Conservation (phyloP, 345 rosid species). For the Salix brachista region DNA sequence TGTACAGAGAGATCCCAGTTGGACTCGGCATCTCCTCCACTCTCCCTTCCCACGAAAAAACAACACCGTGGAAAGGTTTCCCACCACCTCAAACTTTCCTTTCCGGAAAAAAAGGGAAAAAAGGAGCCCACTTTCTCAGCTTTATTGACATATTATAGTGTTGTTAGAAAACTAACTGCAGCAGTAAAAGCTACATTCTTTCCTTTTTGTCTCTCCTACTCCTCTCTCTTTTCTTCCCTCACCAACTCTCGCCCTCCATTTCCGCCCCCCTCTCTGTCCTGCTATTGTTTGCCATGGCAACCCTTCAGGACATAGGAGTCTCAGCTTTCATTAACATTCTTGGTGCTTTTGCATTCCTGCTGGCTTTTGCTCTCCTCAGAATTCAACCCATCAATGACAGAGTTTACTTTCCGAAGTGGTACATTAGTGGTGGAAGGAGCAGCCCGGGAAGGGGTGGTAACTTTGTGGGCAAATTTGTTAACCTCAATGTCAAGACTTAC, state of each 20-base stretch:
- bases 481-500: conserved; percentile 67
- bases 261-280: background rate
- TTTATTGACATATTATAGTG: background rate
- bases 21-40: background rate
- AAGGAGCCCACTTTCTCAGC: background rate
- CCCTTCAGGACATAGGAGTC: conserved; percentile 77
- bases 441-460: conserved; percentile 64
- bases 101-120: background rate
- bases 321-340: conserved; percentile 77
- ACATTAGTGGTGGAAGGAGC: conserved; percentile 54
- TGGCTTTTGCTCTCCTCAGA: conserved; percentile 85
- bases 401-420: conserved; percentile 90
- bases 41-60: background rate
- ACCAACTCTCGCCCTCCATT: background rate
- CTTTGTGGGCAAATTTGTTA: conserved; percentile 72
- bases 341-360: conserved; percentile 64
- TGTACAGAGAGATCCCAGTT: background rate
- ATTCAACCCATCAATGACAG: conserved; percentile 92
- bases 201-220: background rate
- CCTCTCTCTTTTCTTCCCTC: background rate
- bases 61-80: background rate
- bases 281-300: conserved; percentile 55
- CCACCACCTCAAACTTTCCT: background rate
- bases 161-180: background rate
- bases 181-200: background rate